Base-by-base conservation (phyloP, 2,329 filamentous ascomycete species). In the Aspergillus ochraceus region DNA sequence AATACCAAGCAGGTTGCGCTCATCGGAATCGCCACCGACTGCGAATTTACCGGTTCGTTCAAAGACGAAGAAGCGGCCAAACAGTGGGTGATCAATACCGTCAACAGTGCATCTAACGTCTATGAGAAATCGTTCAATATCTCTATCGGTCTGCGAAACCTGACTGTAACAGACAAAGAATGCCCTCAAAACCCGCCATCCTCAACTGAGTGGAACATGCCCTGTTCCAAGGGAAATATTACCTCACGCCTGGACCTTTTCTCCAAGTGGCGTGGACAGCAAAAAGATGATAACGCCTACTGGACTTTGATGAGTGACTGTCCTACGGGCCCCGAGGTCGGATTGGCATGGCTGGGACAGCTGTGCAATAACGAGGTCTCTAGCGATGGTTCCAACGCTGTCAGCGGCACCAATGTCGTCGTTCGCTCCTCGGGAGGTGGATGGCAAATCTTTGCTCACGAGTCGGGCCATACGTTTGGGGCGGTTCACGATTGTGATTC, bases 391-490 rank as follows among this genome's bases (percentile, higher is more conserved):
- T 78, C 77, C 61, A 90, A 95, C 76, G 91, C 88, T 0, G 90
- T 96, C 30, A 88, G 90, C 20, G 90, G 91, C 32, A 88, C 94
- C 61, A 98, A 97, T 71, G 91, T 99, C 1, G 92, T 99, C 22
- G 88, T 95, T 26, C 87, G 87, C 64, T 96, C 92, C 0, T 83
- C 85, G 22, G 89, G 87, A 1, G 92, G 87, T 3, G 93, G 97
- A 73, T 98, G 94, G 94, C 92, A 97, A 74, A 90, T 98, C 60
- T 91, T 98, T 76, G 94, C 94, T 30, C 94, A 98, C 73, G 94
- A 98, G 76, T 88, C 89, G 3, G 94, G 93, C 1, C 94, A 98
- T 75, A 98, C 92, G 0, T 98, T 97, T 74, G 94, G 94, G 50
- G 95, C 94, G 5, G 92, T 97, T 10, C 95, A 99, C 76, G 95